A percentile compares a stretch with the other conserved stretches of the same genome.
Evolutionary conservation across 345 rosid genomes (phyloP).

Genomic region (Eucalyptus pauciflora): DNA sequence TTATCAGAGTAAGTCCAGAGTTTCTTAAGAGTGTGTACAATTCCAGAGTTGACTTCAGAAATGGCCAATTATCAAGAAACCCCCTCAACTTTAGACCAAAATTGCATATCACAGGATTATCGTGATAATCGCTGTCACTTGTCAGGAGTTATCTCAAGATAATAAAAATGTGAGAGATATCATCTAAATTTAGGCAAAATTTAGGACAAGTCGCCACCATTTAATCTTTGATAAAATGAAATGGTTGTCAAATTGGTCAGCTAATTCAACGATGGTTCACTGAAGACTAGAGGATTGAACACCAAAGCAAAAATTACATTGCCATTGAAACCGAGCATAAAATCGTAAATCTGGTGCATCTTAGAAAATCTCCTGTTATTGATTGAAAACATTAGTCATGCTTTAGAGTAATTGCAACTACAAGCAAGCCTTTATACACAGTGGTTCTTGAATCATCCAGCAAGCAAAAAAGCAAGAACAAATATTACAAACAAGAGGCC

Average conservation of each 20-base stretch:
- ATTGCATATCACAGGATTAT: neutral
- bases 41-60: neutral
- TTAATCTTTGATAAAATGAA: neutral
- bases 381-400: neutral
- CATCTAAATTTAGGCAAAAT: neutral
- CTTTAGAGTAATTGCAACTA: neutral
- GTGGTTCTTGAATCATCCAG: neutral
- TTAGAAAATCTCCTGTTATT: neutral
- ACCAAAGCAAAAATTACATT: neutral
- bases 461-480: neutral
- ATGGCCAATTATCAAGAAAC: neutral
- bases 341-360: neutral
- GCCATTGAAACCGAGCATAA: fast-evolving
- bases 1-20: neutral
- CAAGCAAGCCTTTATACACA: neutral
- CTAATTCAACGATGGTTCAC: neutral
- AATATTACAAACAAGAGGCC: neutral
- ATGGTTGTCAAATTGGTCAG: neutral
- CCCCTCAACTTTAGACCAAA: neutral
- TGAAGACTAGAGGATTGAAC: neutral
- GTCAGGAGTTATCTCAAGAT: neutral
- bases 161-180: neutral
- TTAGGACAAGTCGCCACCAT: neutral
- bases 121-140: fast-evolving
- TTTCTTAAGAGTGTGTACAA: neutral